phyloP scores from a whole-genome alignment of 75 land plant genomes.

The Selaginella moellendorffii region DNA sequence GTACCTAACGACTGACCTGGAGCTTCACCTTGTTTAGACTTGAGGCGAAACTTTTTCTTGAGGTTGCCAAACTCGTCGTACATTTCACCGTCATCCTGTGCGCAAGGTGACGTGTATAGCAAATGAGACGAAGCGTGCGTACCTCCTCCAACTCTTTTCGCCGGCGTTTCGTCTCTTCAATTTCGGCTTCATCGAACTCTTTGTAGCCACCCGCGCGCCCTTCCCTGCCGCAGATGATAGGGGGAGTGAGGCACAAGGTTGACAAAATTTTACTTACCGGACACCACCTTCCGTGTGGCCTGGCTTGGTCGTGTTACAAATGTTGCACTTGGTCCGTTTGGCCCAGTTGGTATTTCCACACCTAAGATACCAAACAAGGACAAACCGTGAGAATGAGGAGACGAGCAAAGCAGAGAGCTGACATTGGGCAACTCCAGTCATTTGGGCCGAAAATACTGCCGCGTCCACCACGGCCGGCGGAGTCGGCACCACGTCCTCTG shows the following conservation, averaged over 20 bases:
- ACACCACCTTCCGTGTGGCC: constrained; percentile 95
- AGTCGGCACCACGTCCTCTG: constrained; percentile 45
- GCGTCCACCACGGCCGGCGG: constrained; percentile 34
- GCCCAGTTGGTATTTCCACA: constrained; percentile 99
- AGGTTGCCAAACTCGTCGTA: constrained; percentile 96
- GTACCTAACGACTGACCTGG: constrained; percentile 32
- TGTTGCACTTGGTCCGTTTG: constrained; percentile 83
- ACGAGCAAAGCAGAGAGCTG: constrained; percentile 20
- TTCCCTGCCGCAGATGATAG: too few species aligned
- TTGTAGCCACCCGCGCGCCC: constrained; percentile 96
- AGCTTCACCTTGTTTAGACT: constrained; percentile 49
- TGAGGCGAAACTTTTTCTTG: constrained; percentile 83
- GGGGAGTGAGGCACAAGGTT: not conserved
- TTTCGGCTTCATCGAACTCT: constrained; percentile 90
- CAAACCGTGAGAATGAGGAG: too few species aligned
- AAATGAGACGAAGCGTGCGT: not conserved
- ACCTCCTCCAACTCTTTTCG: constrained; percentile 81
- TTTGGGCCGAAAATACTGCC: constrained; percentile 93
- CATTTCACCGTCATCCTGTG: constrained; percentile 98
- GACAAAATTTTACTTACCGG: constrained; percentile 35
- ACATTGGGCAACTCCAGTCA: constrained; percentile 98
- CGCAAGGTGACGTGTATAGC: not conserved
- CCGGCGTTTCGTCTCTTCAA: constrained; percentile 74
- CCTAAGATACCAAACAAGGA: constrained; percentile 38
- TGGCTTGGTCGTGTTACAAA: constrained; percentile 88